Evolutionary conservation across 768 basidiomycete species (phyloP).

Genomic region (Cystobasidium onofrii): DNA sequence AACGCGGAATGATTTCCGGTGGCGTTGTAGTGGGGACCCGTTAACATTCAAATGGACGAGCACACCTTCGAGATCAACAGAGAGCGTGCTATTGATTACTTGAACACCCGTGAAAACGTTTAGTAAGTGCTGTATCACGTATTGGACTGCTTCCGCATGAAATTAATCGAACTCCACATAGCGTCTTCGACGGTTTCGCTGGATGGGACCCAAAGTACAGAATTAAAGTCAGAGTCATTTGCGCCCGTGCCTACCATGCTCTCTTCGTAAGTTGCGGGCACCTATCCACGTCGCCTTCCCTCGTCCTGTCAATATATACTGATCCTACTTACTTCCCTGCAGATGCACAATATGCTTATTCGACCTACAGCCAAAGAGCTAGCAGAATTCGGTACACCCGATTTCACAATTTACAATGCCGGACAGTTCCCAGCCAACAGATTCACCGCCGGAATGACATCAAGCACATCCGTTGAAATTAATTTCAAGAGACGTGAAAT

Average conservation of each 20-base stretch:
- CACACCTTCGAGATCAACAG: conserved; percentile 98
- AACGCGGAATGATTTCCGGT: neutral
- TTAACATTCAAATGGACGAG: conserved; percentile 77
- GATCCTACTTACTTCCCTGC: too few relatives aligned
- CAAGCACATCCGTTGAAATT: conserved; percentile 95
- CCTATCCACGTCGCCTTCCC: too few relatives aligned
- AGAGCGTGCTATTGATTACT: conserved; percentile 75
- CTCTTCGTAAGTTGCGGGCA: conserved; percentile 52
- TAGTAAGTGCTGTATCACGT: conserved; percentile 38
- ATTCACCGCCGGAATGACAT: conserved; percentile 99
- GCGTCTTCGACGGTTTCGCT: conserved; percentile 86
- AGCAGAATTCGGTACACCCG: conserved; percentile 87
- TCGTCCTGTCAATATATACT: too few relatives aligned
- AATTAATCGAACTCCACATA: neutral
- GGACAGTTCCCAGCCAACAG: conserved; percentile 99
- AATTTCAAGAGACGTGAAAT: conserved; percentile 99
- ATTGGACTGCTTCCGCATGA: neutral
- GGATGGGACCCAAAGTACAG: conserved; percentile 99
- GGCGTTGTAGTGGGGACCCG: conserved; percentile 65
- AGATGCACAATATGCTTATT: conserved; percentile 63
- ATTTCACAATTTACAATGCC: conserved; percentile 98
- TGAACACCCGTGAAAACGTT: conserved; percentile 96
- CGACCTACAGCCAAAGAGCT: conserved; percentile 93
- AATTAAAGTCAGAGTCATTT: conserved; percentile 99
- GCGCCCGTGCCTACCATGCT: conserved; percentile 96